phyloP scores from a whole-genome alignment of 139 green algal species.

The Yamagishiella unicocca region DNA sequence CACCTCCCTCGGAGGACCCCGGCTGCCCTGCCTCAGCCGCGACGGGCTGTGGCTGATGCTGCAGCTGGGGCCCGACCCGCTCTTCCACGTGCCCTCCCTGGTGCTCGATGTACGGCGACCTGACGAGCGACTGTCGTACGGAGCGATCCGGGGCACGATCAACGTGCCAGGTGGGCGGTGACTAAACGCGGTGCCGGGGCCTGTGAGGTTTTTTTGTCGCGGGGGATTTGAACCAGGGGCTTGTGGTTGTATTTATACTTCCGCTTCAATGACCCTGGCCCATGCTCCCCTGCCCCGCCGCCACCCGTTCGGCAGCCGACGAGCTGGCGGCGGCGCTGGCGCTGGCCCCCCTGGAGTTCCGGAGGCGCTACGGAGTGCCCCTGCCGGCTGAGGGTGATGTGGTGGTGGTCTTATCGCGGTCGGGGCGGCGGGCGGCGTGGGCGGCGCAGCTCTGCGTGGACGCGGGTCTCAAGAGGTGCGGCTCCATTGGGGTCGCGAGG shows the following conservation, averaged over 20 bases:
- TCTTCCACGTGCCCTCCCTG: constrained; percentile 36
- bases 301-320: constrained; percentile 3
- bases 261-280: too few relatives aligned
- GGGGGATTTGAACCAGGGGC: too few relatives aligned
- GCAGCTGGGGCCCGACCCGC: constrained; percentile 20
- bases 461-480: constrained; percentile 20
- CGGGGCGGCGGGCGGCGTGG: constrained; percentile 34
- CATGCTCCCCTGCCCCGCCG: not conserved
- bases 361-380: constrained; percentile 9
- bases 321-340: constrained; percentile 33
- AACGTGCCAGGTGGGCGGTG: constrained; percentile 45
- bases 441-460: constrained; percentile 43
- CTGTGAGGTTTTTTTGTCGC: too few relatives aligned
- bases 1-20: constrained; percentile 24
- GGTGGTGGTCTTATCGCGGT: constrained; percentile 1
- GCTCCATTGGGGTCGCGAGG: not conserved
- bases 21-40: constrained; percentile 4
- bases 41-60: constrained; percentile 44
- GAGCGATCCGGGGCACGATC: constrained; percentile 31
- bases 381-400: not conserved
- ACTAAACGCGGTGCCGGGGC: too few relatives aligned
- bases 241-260: too few relatives aligned
- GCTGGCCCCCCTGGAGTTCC: constrained; percentile 14
- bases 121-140: constrained; percentile 46
- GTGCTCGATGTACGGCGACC: constrained; percentile 40